A percentile compares a stretch with the other conserved stretches of the same genome.
Evolutionary conservation across 352 stramenopile genomes (phyloP).

Genomic region (Pythium aquatile): DNA sequence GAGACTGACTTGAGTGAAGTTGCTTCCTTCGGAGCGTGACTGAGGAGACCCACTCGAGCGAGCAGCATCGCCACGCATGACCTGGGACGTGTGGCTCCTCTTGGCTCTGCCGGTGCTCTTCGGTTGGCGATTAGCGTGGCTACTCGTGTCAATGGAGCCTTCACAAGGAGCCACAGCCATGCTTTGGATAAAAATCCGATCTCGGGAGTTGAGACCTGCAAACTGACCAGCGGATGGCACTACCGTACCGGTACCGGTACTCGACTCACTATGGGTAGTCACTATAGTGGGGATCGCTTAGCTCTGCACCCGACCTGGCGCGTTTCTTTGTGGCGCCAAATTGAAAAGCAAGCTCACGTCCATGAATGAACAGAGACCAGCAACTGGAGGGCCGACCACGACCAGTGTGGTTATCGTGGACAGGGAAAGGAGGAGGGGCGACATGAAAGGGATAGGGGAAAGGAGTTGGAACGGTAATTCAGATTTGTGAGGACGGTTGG

Average conservation of each 20-base stretch:
- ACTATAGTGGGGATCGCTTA: constrained; percentile 17
- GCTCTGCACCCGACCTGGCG: constrained; percentile 9
- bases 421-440: not conserved
- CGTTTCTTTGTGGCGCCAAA: constrained; percentile 23
- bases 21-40: not conserved
- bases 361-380: not conserved
- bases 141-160: constrained; percentile 9
- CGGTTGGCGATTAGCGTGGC: not conserved
- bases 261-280: not conserved
- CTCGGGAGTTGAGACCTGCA: constrained; percentile 20
- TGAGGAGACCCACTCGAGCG: not conserved
- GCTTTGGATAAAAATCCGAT: constrained; percentile 1
- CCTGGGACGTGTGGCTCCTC: not conserved
- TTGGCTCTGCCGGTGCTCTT: not conserved
- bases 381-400: not conserved
- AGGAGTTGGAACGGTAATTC: not conserved
- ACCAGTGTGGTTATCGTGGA: not conserved
- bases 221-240: constrained; percentile 9
- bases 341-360: not conserved
- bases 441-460: not conserved
- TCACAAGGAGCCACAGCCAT: constrained; percentile 3
- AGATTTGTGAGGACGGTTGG: not conserved
- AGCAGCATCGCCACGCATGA: constrained; percentile 2
- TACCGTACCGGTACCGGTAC: not conserved
- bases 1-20: constrained; percentile 11